Conservation (phyloP, 192 early-diverging fungal genomes). For the Helicostylum pulchrum region DNA sequence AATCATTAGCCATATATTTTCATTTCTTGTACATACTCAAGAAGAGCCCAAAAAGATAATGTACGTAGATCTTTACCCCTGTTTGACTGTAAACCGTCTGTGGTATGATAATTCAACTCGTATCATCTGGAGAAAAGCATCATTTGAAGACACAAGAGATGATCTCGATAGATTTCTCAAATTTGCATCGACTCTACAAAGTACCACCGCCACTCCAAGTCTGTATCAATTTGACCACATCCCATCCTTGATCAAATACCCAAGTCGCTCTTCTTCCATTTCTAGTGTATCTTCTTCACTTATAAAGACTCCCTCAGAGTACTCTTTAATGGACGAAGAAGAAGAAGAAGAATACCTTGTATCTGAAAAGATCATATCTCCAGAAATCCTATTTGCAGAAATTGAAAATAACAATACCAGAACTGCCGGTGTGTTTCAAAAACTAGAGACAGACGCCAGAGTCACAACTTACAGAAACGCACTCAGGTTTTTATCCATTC, state of each 20-base stretch:
- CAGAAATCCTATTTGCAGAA: neutral
- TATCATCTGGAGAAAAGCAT: conserved; percentile 30
- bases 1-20: conserved; percentile 16
- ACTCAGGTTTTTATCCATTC: conserved; percentile 26
- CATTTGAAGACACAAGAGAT: conserved; percentile 30
- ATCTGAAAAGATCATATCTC: conserved; percentile 1
- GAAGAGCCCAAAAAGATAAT: neutral
- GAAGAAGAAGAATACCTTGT: neutral
- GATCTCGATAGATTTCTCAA: conserved; percentile 18
- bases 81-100: conserved; percentile 29
- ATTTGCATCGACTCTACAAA: conserved; percentile 16
- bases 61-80: conserved; percentile 16
- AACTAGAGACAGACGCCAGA: neutral
- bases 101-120: conserved; percentile 31
- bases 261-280: conserved; percentile 8
- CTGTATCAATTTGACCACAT: neutral
- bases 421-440: neutral
- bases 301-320: conserved; percentile 5
- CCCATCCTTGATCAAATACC: neutral
- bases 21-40: conserved; percentile 1
- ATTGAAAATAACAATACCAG: neutral
- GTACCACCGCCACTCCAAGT: neutral
- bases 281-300: conserved; percentile 4
- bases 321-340: neutral
- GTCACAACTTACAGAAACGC: conserved; percentile 6